Conservation (phyloP, 495 filamentous ascomycete species). For the Tuber brumale region DNA sequence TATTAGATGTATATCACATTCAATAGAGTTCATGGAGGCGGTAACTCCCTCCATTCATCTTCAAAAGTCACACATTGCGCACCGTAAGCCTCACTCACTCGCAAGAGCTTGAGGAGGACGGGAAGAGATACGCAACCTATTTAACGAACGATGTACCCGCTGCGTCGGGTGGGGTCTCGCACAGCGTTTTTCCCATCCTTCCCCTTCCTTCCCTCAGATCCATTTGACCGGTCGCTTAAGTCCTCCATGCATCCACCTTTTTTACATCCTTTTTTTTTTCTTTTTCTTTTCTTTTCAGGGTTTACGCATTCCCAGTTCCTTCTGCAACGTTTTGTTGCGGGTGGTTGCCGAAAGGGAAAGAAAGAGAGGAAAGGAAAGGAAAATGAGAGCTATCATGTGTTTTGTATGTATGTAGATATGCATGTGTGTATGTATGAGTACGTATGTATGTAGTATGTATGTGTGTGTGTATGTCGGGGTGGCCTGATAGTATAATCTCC, state of each 20-base stretch:
- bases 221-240: too few relatives aligned
- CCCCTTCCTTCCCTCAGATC: too few relatives aligned
- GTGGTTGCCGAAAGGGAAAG: constrained; percentile 2
- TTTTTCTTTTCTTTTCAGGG: not conserved
- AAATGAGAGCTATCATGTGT: constrained; percentile 4
- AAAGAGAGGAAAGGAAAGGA: not conserved
- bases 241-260: not conserved
- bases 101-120: too few relatives aligned
- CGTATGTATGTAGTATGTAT: not conserved
- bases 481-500: not conserved
- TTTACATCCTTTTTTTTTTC: constrained; percentile 4
- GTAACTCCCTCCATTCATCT: too few relatives aligned
- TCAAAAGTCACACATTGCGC: too few relatives aligned
- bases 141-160: too few relatives aligned
- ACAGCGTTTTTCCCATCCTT: too few relatives aligned
- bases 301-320: not conserved
- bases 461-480: not conserved
- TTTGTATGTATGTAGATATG: not conserved
- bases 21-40: too few relatives aligned
- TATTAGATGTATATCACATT: too few relatives aligned
- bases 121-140: too few relatives aligned
- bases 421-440: not conserved
- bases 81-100: too few relatives aligned
- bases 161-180: too few relatives aligned
- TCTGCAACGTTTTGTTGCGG: constrained; percentile 1